Conservation (phyloP, 163 green algal species). For the Scenedesmus sp. region DNA sequence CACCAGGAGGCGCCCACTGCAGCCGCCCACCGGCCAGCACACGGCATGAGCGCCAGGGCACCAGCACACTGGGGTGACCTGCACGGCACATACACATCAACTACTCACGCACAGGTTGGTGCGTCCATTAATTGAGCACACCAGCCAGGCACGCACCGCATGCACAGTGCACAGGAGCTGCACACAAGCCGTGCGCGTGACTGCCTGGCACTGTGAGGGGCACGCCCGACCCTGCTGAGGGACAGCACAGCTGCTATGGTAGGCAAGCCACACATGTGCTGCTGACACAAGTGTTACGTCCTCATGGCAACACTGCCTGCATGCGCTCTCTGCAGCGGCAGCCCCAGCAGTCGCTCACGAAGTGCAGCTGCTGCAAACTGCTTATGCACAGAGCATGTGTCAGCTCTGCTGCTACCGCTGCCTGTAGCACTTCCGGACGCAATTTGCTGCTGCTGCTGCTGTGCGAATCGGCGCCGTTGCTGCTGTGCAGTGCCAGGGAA, state of each 20-base stretch:
- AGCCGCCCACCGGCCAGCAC: slow-evolving; percentile 7
- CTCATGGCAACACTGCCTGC: neutral
- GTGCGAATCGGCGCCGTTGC: neutral
- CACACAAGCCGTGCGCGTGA: neutral
- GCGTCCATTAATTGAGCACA: neutral
- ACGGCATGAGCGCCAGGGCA: slow-evolving; percentile 37
- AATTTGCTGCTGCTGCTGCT: slow-evolving; percentile 1
- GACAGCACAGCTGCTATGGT: neutral
- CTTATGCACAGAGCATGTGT: neutral
- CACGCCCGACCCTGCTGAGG: too few relatives aligned
- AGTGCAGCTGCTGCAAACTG: slow-evolving; percentile 1
- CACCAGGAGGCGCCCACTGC: slow-evolving; percentile 3
- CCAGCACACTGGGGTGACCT: neutral
- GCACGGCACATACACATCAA: neutral
- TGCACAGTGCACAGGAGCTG: neutral
- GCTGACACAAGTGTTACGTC: neutral
- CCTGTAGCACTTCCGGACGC: neutral
- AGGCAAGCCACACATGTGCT: too few relatives aligned
- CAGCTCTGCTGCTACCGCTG: neutral
- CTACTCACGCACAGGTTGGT: neutral
- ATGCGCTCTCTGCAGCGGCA: neutral
- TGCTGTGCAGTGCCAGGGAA: neutral
- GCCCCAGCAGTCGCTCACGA: neutral
- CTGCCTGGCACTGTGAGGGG: neutral
- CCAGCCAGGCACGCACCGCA: too few relatives aligned